Conservation (phyloP, 2,329 filamentous ascomycete species). For the Tricladium varicosporioides region DNA sequence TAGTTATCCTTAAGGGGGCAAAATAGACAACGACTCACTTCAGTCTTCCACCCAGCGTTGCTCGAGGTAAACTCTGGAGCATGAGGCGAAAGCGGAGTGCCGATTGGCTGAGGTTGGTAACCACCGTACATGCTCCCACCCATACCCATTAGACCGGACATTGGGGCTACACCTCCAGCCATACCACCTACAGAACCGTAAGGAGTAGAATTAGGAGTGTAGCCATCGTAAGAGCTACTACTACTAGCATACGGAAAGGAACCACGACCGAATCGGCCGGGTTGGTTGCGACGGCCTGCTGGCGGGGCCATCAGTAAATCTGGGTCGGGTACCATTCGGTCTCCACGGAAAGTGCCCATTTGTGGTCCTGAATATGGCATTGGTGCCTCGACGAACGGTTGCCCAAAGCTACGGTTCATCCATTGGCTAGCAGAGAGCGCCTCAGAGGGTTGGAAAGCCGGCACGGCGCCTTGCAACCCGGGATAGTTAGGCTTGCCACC, state of each 20-base stretch:
- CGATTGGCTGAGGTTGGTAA: slow-evolving; percentile 52
- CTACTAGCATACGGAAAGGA: slow-evolving; percentile 34
- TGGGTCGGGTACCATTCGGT: slow-evolving; percentile 31
- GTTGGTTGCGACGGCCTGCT: slow-evolving; percentile 25
- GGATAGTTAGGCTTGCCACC: slow-evolving; percentile 40
- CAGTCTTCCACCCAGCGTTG: slow-evolving; percentile 35
- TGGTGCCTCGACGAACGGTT: slow-evolving; percentile 30
- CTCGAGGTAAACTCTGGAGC: slow-evolving; percentile 70
- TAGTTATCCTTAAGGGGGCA: slow-evolving; percentile 28
- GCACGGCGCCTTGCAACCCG: slow-evolving; percentile 19
- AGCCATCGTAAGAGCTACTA: slow-evolving; percentile 35
- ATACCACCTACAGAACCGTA: slow-evolving; percentile 31
- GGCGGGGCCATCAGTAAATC: slow-evolving; percentile 29
- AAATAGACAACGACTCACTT: slow-evolving; percentile 27
- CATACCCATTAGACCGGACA: slow-evolving; percentile 23
- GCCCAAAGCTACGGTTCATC: slow-evolving; percentile 39
- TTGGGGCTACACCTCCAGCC: slow-evolving; percentile 21
- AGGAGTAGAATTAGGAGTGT: slow-evolving; percentile 27
- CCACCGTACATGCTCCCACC: slow-evolving; percentile 34
- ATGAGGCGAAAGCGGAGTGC: slow-evolving; percentile 68
- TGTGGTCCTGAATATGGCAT: slow-evolving; percentile 27
- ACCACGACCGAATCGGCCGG: slow-evolving; percentile 27
- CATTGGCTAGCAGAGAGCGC: slow-evolving; percentile 44
- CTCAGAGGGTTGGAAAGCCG: slow-evolving; percentile 31
- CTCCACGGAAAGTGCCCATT: slow-evolving; percentile 28